These are phyloP conservation scores for Paratinospora sagittata DNA, from an alignment of 164 flowering plant genomes.

Conservation along the genomic window DNA sequence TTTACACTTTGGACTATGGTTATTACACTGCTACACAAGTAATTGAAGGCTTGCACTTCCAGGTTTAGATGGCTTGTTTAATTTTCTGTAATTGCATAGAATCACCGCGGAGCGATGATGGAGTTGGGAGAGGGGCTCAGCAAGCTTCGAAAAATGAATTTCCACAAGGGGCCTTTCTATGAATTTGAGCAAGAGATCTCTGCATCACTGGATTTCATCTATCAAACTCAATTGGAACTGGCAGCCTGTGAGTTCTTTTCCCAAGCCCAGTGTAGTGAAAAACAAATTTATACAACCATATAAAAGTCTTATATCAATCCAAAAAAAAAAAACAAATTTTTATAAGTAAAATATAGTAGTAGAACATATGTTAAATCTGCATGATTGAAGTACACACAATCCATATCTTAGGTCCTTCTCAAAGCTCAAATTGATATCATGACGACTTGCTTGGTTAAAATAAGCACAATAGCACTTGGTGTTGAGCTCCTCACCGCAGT, in stretches of 20 bases:
- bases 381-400: no score
- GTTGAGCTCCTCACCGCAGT: no score
- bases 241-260: slow-evolving; percentile 67
- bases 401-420: no score
- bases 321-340: no score
- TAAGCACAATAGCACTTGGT: no score
- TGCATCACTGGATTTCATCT: slow-evolving; percentile 61
- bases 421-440: no score
- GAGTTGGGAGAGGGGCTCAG: slow-evolving; percentile 86
- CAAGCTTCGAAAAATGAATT: slow-evolving; percentile 74
- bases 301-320: no score
- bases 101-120: slow-evolving; percentile 95
- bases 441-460: no score
- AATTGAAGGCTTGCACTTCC: background rate
- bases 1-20: background rate
- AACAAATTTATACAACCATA: no score
- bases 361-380: no score
- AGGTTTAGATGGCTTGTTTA: background rate
- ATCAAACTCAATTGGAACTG: slow-evolving; percentile 73
- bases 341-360: no score
- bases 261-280: background rate
- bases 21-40: no score
- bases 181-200: slow-evolving; percentile 68
- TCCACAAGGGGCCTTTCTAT: slow-evolving; percentile 56
- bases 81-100: slow-evolving; percentile 25